Base-by-base conservation (phyloP, 352 stramenopile genomes). In the Elongisporangium undulatum region DNA sequence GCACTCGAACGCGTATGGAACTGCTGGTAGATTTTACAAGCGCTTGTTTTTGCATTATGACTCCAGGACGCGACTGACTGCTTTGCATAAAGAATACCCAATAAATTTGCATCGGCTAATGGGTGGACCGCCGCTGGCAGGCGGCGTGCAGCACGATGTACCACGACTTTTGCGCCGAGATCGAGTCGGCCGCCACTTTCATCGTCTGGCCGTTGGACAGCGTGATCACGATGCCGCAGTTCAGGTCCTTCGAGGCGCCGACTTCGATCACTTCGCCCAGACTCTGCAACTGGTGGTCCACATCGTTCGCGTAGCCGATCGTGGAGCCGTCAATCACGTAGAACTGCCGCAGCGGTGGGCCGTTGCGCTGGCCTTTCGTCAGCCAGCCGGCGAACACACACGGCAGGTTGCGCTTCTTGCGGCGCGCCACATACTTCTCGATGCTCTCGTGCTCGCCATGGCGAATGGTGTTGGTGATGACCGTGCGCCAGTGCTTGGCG, bases 311-410 rank as follows among this genome's bases (percentile, higher is more conserved):
- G n/a, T 81, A 69, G 9, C 86, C 84, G 2, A 95, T 59, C 17
- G 72, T 85, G 16, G 74, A 64, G 15, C 78, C 80, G n/a, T 90
- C 82, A 26, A 92, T 63, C 41, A 95, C 79, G 65, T 85, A 95
- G 56, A 89, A 95, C 49, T 82, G 76, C 20, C 86, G 82, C 19
- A 92, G 59, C 41, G 69, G 68, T 4, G 56, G 63, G 20, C 63
- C 53, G 19, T 22, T 60, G 38, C 79, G 77, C 15, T 75, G 67
- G 34, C 82, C 59, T 22, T 76, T 72, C 51, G 86, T 94, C 59
- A 94, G 74, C 86, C 86, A 95, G 3, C 86, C 86, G 52, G 82
- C 84, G 59, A 86, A 92, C 41, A 94, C 79, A 0, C 82, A 74
- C 29, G 64, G 68, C 49, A 91, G 49, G 38, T 86, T 81, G 60